Percentiles rank a stretch among this genome's conserved stretches.
phyloP scores from a whole-genome alignment of 352 stramenopile genomes.

The Globisporangium rhizosaccharum region DNA sequence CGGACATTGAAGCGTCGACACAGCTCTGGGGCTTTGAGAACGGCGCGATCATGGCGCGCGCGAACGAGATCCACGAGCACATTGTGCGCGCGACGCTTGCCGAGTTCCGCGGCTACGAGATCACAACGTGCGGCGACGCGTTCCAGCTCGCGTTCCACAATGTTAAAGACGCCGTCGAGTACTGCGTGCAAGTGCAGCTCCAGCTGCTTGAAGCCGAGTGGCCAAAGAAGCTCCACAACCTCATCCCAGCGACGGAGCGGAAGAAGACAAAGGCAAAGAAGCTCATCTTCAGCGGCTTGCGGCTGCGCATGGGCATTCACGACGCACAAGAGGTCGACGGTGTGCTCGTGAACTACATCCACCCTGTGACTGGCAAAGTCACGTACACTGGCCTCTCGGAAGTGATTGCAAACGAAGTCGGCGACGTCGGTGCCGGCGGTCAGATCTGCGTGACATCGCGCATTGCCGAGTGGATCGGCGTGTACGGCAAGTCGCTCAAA shows the following conservation, averaged over 20 bases:
- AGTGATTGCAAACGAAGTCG: constrained; percentile 48
- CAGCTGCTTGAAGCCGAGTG: constrained; percentile 32
- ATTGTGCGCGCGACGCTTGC: constrained; percentile 33
- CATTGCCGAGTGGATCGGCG: constrained; percentile 32
- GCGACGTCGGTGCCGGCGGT: constrained; percentile 35
- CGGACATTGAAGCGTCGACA: constrained; percentile 59
- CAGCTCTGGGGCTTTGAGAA: constrained; percentile 36
- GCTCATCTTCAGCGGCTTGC: constrained; percentile 42
- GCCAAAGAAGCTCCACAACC: constrained; percentile 41
- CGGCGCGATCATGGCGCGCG: constrained; percentile 32
- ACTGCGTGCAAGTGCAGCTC: constrained; percentile 47
- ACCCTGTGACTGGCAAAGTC: constrained; percentile 42
- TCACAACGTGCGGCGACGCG: constrained; percentile 48
- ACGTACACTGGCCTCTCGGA: constrained; percentile 55
- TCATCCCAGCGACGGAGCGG: constrained; percentile 22
- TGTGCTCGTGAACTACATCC: constrained; percentile 38
- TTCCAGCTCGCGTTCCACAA: constrained; percentile 62
- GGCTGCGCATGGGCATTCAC: constrained; percentile 56
- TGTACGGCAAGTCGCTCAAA: constrained; percentile 20
- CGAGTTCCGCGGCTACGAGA: constrained; percentile 46
- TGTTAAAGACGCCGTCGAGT: constrained; percentile 48
- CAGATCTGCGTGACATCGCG: constrained; percentile 47
- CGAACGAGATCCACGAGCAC: constrained; percentile 52
- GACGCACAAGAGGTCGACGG: constrained; percentile 38
- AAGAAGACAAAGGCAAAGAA: constrained; percentile 36